Base-by-base conservation (phyloP, 1,284 basidiomycete species). In the Cryptococcus wingfieldii region DNA sequence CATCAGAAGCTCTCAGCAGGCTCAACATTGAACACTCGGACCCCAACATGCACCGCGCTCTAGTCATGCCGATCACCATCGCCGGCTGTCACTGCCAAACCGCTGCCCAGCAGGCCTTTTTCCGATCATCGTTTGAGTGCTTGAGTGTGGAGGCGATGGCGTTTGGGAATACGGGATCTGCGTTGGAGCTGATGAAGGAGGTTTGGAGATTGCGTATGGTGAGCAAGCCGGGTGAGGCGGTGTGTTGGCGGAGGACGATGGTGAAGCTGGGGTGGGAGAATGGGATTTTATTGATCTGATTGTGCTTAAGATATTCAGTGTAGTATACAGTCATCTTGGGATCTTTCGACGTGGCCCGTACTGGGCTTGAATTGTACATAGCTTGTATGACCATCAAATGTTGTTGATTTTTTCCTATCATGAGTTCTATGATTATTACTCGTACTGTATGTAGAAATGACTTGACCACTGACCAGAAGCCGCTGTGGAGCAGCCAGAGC, bases 21-120 rank as follows among this genome's bases (percentile, higher is more conserved):
- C 80, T 82, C n/a, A 80, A 81, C 16, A 53, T 54, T 9, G 50
- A 55, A 18, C 45, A 55, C 16, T 49, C 56, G 3, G 48, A 60
- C 28, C 23, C 55, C 9, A 85, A 89, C 23, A 81, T 88, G 51
- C 80, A 88, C 37, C 87, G 84, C 70, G 87, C 86, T 13, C 86
- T 90, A 60, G 89, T 70, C 3, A 61, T 69, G 23, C 67, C 67
- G 1, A 65, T 63, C 23, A 64, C 62, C 6, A 43, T 69, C 12
- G 64, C 65, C 14, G 64, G 62, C 6, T 61, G 60, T 47, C 66
- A 65, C 31, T 61, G 55, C 28, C 47, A 60, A 5, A 55, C 51
- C 12, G 49, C 43, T 7, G 56, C 57, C 2, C 79, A 84, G 60
- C 80, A 82, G 52, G 45, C 60, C 1, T 79, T 80, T 61, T 77